These are phyloP conservation scores for Fusarium bulbicola DNA, from an alignment of 2,329 filamentous ascomycete genomes.

Conservation along the genomic window DNA sequence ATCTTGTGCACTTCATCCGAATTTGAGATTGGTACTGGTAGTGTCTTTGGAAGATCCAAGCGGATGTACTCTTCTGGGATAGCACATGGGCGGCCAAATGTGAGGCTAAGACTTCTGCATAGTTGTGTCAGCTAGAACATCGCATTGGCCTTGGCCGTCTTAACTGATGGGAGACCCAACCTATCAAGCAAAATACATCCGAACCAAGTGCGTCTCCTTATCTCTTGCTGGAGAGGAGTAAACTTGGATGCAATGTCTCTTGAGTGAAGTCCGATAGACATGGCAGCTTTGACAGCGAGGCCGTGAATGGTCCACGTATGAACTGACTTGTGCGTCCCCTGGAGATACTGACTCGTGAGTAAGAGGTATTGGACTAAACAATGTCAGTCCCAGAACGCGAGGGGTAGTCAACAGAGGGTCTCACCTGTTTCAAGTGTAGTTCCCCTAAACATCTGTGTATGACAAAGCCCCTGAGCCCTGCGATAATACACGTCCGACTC, in stretches of 20 bases:
- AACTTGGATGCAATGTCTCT: conserved; percentile 48
- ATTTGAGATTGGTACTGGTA: neutral
- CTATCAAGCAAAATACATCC: conserved; percentile 31
- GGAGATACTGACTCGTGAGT: conserved; percentile 60
- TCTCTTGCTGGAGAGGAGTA: conserved; percentile 55
- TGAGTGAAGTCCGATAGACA: conserved; percentile 62
- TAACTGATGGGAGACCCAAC: neutral
- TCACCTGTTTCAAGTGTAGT: conserved; percentile 54
- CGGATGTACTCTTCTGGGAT: conserved; percentile 31
- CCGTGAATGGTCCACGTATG: conserved; percentile 65
- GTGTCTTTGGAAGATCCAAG: conserved; percentile 2
- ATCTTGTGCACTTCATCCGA: neutral
- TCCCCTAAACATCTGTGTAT: conserved; percentile 51
- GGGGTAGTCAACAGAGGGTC: fast-evolving
- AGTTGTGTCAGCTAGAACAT: neutral
- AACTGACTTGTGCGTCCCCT: conserved; percentile 62
- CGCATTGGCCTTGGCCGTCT: fast-evolving
- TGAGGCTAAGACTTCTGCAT: conserved; percentile 22
- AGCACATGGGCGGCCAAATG: conserved; percentile 19
- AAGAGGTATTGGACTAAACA: conserved; percentile 57
- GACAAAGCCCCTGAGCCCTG: conserved; percentile 54
- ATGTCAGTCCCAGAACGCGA: neutral
- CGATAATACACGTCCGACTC: conserved; percentile 56
- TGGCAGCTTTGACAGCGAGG: conserved; percentile 59
- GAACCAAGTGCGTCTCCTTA: conserved; percentile 57